phyloP scores from a whole-genome alignment of 2,329 filamentous ascomycete species.

The Cladosporium sp. region DNA sequence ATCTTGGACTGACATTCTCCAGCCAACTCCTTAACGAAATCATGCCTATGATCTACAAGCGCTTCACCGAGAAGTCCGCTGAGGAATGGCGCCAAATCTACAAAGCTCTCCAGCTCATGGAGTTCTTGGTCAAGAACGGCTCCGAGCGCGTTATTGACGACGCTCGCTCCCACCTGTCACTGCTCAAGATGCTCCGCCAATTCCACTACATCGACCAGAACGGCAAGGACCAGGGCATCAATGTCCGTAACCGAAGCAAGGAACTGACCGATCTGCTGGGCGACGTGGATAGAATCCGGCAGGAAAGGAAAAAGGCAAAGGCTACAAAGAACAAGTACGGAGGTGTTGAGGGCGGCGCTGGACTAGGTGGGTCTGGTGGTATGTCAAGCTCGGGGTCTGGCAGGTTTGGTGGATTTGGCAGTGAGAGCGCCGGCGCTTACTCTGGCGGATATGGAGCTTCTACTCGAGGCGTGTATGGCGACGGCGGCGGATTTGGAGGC shows the following conservation, averaged over 20 bases:
- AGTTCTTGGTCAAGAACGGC: slow-evolving; percentile 96
- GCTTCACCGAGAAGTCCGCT: slow-evolving; percentile 96
- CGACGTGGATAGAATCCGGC: slow-evolving; percentile 81
- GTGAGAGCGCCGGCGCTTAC: slow-evolving; percentile 57
- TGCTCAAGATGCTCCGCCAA: slow-evolving; percentile 96
- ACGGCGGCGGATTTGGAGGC: slow-evolving; percentile 90
- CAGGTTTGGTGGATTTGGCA: slow-evolving; percentile 89
- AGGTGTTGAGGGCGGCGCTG: slow-evolving; percentile 81
- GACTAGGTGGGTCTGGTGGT: slow-evolving; percentile 56
- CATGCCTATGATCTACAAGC: slow-evolving; percentile 99
- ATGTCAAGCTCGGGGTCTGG: slow-evolving; percentile 54
- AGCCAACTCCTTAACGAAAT: slow-evolving; percentile 98
- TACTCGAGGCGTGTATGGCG: slow-evolving; percentile 81
- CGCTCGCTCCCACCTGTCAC: slow-evolving; percentile 88
- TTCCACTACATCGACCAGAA: slow-evolving; percentile 97
- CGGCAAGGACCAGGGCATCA: slow-evolving; percentile 97
- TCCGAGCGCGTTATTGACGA: slow-evolving; percentile 97
- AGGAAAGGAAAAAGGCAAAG: slow-evolving; percentile 82
- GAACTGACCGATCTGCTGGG: slow-evolving; percentile 90
- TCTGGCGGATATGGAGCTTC: slow-evolving; percentile 61
- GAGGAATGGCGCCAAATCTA: slow-evolving; percentile 99
- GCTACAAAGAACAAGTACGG: slow-evolving; percentile 91
- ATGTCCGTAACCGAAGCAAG: slow-evolving; percentile 94
- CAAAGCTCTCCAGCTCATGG: slow-evolving; percentile 90
- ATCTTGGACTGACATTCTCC: slow-evolving; percentile 27